Conservation (phyloP, 2,329 filamentous ascomycete genomes). For the Hypomyces rosellus region DNA sequence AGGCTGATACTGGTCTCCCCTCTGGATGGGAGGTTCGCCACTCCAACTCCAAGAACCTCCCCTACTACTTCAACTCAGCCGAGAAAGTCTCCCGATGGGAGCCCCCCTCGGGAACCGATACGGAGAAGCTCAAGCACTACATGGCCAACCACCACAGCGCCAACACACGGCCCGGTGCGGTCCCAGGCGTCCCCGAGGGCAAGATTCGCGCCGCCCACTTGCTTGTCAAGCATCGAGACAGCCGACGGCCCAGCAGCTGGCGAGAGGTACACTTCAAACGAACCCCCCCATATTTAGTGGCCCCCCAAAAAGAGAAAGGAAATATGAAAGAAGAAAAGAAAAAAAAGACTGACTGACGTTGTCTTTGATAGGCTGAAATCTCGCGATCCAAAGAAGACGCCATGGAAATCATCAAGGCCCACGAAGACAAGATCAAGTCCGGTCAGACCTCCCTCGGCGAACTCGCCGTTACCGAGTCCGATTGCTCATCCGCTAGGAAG, state of each 20-base stretch:
- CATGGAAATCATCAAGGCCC: slow-evolving; percentile 63
- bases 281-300: too few relatives aligned
- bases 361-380: slow-evolving; percentile 60
- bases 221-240: slow-evolving; percentile 87
- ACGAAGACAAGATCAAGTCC: slow-evolving; percentile 70
- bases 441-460: slow-evolving; percentile 68
- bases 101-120: slow-evolving; percentile 79
- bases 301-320: too few relatives aligned
- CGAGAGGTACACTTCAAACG: slow-evolving; percentile 50
- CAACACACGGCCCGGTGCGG: slow-evolving; percentile 35
- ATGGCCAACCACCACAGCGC: slow-evolving; percentile 83
- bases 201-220: slow-evolving; percentile 94
- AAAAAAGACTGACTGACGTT: slow-evolving; percentile 4
- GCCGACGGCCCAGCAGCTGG: slow-evolving; percentile 88
- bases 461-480: slow-evolving; percentile 80
- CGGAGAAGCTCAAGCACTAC: slow-evolving; percentile 86
- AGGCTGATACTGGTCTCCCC: slow-evolving; percentile 76
- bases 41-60: slow-evolving; percentile 96
- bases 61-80: slow-evolving; percentile 92
- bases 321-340: too few relatives aligned
- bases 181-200: slow-evolving; percentile 48
- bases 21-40: slow-evolving; percentile 91
- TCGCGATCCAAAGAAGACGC: slow-evolving; percentile 86
- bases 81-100: slow-evolving; percentile 94
- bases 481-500: slow-evolving; percentile 94